Evolutionary conservation across 768 basidiomycete genomes (phyloP).

Genomic region (Ephemerocybe angulata): DNA sequence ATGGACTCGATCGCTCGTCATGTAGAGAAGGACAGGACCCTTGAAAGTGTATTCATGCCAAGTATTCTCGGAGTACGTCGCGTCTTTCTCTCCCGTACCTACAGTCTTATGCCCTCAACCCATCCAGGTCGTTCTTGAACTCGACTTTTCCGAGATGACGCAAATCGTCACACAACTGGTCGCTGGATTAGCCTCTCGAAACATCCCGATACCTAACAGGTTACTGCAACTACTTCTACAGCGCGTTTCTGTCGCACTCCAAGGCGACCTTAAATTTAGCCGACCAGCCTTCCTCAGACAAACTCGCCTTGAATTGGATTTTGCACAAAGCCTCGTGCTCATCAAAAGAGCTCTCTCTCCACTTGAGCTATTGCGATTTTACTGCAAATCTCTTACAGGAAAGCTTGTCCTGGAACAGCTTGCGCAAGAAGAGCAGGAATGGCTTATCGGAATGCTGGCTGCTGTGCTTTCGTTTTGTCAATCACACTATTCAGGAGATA

Average conservation of each 20-base stretch:
- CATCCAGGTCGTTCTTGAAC: too few relatives aligned
- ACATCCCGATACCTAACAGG: not conserved
- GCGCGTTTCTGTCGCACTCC: not conserved
- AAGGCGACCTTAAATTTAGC: not conserved
- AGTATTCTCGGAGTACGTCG: conserved; percentile 48
- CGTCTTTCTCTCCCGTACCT: too few relatives aligned
- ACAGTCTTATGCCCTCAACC: too few relatives aligned
- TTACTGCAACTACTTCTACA: not conserved
- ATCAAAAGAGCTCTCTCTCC: conserved; percentile 33
- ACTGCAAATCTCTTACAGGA: conserved; percentile 38
- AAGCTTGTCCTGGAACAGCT: conserved; percentile 49
- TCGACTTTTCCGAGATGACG: too few relatives aligned
- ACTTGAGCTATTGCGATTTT: conserved; percentile 50
- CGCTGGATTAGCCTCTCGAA: not conserved
- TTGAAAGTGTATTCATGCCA: conserved; percentile 45
- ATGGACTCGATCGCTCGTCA: conserved; percentile 43
- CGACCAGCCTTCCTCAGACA: not conserved
- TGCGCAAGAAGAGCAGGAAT: conserved; percentile 37
- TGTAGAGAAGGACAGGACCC: conserved; percentile 39
- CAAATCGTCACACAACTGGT: too few relatives aligned
- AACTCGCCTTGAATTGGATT: conserved; percentile 35
- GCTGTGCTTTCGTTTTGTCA: conserved; percentile 32
- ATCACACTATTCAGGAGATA: not conserved
- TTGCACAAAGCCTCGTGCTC: conserved; percentile 34
- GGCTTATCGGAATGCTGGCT: conserved; percentile 44